These are phyloP conservation scores for Babesia bigemina DNA, from an alignment of 169 alveolate genomes.

Conservation along the genomic window DNA sequence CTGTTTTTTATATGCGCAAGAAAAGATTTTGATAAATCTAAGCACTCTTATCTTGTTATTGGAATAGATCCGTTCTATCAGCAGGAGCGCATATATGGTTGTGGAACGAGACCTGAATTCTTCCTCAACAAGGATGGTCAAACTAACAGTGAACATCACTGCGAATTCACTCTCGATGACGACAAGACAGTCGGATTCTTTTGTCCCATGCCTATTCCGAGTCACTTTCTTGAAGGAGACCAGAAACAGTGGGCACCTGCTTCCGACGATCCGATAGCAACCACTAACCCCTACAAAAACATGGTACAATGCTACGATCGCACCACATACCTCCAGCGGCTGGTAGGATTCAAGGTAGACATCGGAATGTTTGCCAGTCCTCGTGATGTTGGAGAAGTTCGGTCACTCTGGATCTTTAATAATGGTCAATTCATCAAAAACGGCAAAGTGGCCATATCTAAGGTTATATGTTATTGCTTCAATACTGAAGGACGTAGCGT, in stretches of 20 bases:
- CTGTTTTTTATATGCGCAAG: slow-evolving; percentile 41
- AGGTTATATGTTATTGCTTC: slow-evolving; percentile 11
- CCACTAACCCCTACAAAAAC: slow-evolving; percentile 39
- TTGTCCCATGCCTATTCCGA: slow-evolving; percentile 52
- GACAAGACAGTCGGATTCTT: slow-evolving; percentile 20
- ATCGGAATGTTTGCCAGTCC: not conserved
- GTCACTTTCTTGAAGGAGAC: slow-evolving; percentile 51
- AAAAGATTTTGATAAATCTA: not conserved
- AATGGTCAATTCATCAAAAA: not conserved
- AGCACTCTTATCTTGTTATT: slow-evolving; percentile 13
- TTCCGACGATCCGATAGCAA: not conserved
- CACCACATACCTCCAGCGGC: slow-evolving; percentile 1
- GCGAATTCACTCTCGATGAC: slow-evolving; percentile 25
- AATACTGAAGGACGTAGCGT: slow-evolving; percentile 5
- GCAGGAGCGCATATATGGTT: slow-evolving; percentile 21
- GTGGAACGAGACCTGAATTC: slow-evolving; percentile 45
- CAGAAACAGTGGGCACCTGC: slow-evolving; percentile 29
- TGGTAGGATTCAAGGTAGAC: slow-evolving; percentile 4
- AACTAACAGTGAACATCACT: not conserved
- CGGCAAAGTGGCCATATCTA: not conserved
- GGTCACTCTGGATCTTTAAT: slow-evolving; percentile 56
- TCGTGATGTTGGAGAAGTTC: slow-evolving; percentile 22
- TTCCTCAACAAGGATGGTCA: slow-evolving; percentile 28
- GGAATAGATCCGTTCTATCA: slow-evolving; percentile 42
- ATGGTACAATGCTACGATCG: slow-evolving; percentile 39